phyloP scores from a whole-genome alignment of 306 rosid genomes.

The Begonia peltatifolia region DNA sequence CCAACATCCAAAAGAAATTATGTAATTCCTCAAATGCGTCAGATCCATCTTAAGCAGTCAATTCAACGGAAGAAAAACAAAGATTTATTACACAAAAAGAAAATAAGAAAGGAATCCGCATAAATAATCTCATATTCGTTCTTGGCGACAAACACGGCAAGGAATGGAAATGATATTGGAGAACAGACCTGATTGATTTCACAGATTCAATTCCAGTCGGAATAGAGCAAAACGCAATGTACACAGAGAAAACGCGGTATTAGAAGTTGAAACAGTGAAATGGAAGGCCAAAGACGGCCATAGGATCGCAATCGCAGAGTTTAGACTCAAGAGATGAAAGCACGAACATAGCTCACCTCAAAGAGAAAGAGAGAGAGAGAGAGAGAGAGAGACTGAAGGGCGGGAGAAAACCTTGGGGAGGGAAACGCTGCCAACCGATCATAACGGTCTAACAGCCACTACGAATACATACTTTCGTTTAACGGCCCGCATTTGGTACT shows the following conservation, averaged over 20 bases:
- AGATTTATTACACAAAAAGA: neutral
- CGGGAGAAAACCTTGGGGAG: slow-evolving; percentile 23
- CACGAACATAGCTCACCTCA: slow-evolving; percentile 8
- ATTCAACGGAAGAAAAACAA: no score
- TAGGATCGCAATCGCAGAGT: neutral
- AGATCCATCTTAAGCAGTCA: no score
- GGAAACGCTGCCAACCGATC: no score
- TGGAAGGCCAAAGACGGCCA: slow-evolving; percentile 6
- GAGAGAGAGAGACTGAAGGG: slow-evolving; percentile 3
- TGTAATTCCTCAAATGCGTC: neutral
- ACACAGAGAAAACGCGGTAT: slow-evolving; percentile 3
- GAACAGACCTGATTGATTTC: slow-evolving; percentile 13
- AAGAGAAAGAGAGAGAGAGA: neutral
- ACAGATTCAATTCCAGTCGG: neutral
- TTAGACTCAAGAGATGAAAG: slow-evolving; percentile 12
- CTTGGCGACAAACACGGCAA: neutral
- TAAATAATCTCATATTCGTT: neutral
- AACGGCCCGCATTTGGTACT: no score
- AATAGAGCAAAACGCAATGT: neutral
- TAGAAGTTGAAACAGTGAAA: slow-evolving; percentile 3
- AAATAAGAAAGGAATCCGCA: neutral
- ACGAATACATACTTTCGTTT: no score
- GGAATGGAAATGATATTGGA: neutral
- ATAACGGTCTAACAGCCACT: no score
- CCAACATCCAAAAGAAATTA: slow-evolving; percentile 1